These are phyloP conservation scores for Geotrichum histeridarum DNA, from an alignment of 1,139 yeast species.

Conservation along the genomic window DNA sequence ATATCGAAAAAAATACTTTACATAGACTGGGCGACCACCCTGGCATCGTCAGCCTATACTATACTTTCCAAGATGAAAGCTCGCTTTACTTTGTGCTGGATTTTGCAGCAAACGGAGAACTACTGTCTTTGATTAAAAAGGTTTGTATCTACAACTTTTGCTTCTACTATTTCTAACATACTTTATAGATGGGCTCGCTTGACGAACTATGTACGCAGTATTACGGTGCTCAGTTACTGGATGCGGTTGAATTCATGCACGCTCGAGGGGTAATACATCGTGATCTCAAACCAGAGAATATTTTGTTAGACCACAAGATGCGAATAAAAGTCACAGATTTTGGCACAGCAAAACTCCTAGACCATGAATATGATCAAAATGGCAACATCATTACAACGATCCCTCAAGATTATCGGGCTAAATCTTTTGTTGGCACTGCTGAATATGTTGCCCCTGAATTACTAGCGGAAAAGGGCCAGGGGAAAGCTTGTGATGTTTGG, in stretches of 20 bases:
- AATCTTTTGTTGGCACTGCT: conserved; percentile 86
- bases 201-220: conserved; percentile 75
- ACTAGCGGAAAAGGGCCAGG: conserved; percentile 74
- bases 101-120: conserved; percentile 88
- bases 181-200: conserved; percentile 54
- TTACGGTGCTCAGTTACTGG: conserved; percentile 71
- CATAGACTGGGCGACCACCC: conserved; percentile 79
- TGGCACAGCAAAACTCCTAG: conserved; percentile 89
- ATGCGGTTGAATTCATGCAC: conserved; percentile 83
- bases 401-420: conserved; percentile 61
- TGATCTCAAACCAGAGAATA: conserved; percentile 91
- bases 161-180: background rate
- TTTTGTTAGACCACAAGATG: conserved; percentile 69
- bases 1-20: conserved; percentile 89
- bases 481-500: conserved; percentile 90
- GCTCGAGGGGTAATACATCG: conserved; percentile 81
- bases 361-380: conserved; percentile 41
- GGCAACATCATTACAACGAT: conserved; percentile 23
- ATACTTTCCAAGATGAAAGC: conserved; percentile 88
- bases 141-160: background rate
- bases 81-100: conserved; percentile 89
- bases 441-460: conserved; percentile 90
- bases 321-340: conserved; percentile 92
- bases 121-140: conserved; percentile 66
- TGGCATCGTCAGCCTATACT: conserved; percentile 82